Evolutionary conservation across 352 stramenopile species (phyloP), one percentile per base, ranked within the genome.

Genomic region (Phytophthora uliginosa): DNA sequence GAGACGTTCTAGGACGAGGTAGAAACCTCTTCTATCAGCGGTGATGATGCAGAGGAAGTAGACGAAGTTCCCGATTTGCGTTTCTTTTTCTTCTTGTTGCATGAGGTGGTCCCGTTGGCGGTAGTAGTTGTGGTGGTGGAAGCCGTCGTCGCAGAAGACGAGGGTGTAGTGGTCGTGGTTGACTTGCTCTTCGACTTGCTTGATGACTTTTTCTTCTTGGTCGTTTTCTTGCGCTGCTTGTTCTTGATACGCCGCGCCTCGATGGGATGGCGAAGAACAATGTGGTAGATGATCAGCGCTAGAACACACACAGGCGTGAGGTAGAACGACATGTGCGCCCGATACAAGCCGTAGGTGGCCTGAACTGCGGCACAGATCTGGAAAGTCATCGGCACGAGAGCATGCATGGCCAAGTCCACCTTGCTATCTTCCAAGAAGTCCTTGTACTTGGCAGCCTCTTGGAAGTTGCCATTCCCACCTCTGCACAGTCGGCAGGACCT

Each of bases 371-470:
- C 83, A 20, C 77, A 71, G 20, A 91, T 59, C 69, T 91, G 82
- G 24, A 94, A 72, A 17, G 58, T 59, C 42, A 90, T 70, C 2
- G 85, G 82, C 12, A 92, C 77, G 2, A 92, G 62, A 31, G 75
- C 84, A 63, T 95, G 88, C 67, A 86, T 79, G 47, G 82, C 77
- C 28, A 86, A 66, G 17, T 93, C 76, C 34, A 66, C 78, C 68
- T 86, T 86, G 55, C 67, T 92, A n/a, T 86, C 72, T 42, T 87
- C 64, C 50, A 95, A 59, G 60, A 93, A 96, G 38, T 94, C 84
- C 28, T 84, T 83, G 75, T 92, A 95, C 59, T 88, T 85, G 12
- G 86, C 76, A n/a, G 88, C 88, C 59, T 95, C 82, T 50, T 91
- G 75, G 24, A 83, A 89, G 53, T 94, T 94, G 31, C 85, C 84